Percentiles rank a stretch among this genome's conserved stretches.
Evolutionary conservation across 768 basidiomycete species (phyloP).

Genomic region (Trametes meyenii): DNA sequence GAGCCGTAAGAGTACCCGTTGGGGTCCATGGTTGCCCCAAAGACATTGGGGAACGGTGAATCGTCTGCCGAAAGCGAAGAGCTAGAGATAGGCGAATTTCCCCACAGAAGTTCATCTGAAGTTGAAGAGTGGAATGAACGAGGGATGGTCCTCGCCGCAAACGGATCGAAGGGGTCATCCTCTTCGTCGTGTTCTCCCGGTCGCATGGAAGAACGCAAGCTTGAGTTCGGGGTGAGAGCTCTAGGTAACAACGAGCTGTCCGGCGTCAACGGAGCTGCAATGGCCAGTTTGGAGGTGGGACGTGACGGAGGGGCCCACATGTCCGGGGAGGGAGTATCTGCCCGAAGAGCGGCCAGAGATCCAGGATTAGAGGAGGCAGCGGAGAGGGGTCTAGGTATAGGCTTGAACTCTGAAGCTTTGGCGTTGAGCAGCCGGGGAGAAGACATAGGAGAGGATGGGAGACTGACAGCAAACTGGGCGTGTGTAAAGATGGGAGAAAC

Average conservation of each 20-base stretch:
- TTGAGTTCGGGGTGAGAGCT: slow-evolving; percentile 69
- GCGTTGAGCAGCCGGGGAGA: slow-evolving; percentile 87
- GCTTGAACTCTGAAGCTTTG: slow-evolving; percentile 88
- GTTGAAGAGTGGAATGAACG: slow-evolving; percentile 62
- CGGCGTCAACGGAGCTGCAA: slow-evolving; percentile 86
- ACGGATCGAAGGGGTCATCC: slow-evolving; percentile 87
- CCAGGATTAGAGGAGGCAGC: slow-evolving; percentile 67
- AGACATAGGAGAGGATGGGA: slow-evolving; percentile 81
- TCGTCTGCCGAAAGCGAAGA: slow-evolving; percentile 57
- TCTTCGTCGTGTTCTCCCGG: slow-evolving; percentile 68
- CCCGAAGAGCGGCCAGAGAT: slow-evolving; percentile 52
- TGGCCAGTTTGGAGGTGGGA: slow-evolving; percentile 83
- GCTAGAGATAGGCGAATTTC: slow-evolving; percentile 54
- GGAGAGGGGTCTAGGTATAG: slow-evolving; percentile 78
- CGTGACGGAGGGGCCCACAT: slow-evolving; percentile 82
- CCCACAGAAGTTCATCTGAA: slow-evolving; percentile 63
- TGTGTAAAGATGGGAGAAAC: slow-evolving; percentile 71
- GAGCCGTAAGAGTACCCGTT: slow-evolving; percentile 25
- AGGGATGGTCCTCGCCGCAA: slow-evolving; percentile 52
- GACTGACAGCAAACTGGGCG: slow-evolving; percentile 74
- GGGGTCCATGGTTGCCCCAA: slow-evolving; percentile 16
- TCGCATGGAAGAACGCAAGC: slow-evolving; percentile 64
- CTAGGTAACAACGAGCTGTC: slow-evolving; percentile 58
- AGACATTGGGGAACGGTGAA: slow-evolving; percentile 29
- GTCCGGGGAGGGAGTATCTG: slow-evolving; percentile 88